Base-by-base conservation (phyloP, 73 alveolate species). In the Blepharisma japonicum region DNA sequence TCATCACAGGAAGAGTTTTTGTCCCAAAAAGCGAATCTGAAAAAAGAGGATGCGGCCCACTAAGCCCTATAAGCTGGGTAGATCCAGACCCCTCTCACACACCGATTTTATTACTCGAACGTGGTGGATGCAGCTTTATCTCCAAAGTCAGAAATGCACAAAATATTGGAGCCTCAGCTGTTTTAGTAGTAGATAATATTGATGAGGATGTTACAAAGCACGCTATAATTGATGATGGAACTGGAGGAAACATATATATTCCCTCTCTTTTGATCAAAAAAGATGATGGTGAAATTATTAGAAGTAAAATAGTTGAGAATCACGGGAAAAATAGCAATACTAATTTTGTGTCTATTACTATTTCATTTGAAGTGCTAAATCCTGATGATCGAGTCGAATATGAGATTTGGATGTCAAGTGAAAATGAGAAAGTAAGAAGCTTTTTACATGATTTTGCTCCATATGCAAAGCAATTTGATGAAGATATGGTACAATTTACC, bases 151-250 rank as follows among this genome's bases (percentile, higher is more conserved):
- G 97, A 71, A 86, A 94, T 56, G 94, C 86, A 56, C 94, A 94
- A 88, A 85, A 68, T 71, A 84, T 83, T 4, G 97, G 97, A 46
- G 92, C 88, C 50, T 68, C 82, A 21, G 89, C 93, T 74, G 92
- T 92, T 53, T 67, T 94, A 49, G 85, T 94, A 6, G 88, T 90
- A 23, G 93, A 94, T 71, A 78, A 85, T 74, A 45, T 54, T 6
- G 89, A 81, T 8, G 90, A 87, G 47, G 80, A 83, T 46, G 83
- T 80, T 7, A 83, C 86, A 27, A 61, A 81, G 46, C 72, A 89
- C 51, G 83, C 86, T 51, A 91, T 94, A 96, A 84, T 91, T n/a
- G 98, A 94, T 85, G 97, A 94, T 83, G 98, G 98, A 4, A 89
- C 98, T 8, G 98, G 97, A n/a, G 89, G 86, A 55, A 93, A 89